Evolutionary conservation across 805 yeast species (phyloP).

Genomic region (Ogataea glucozyma): DNA sequence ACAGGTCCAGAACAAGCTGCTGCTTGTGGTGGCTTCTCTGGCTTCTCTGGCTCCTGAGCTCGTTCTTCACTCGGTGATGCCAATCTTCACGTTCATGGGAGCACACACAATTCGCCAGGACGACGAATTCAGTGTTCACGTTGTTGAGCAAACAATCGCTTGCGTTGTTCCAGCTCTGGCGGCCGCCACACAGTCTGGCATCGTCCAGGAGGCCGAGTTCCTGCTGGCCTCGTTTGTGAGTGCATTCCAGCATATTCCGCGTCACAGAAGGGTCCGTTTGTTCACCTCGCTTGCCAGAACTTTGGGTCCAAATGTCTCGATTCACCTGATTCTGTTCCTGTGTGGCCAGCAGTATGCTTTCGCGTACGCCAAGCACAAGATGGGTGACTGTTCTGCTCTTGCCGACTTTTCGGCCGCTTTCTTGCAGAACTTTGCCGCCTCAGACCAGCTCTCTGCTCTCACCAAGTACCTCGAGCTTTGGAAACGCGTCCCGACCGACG

Average conservation of each 20-base stretch:
- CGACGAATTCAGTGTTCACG: slow-evolving; percentile 91
- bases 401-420: slow-evolving; percentile 74
- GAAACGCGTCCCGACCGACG: slow-evolving; percentile 46
- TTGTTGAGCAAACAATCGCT: slow-evolving; percentile 86
- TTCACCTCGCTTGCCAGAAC: slow-evolving; percentile 78
- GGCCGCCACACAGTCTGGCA: slow-evolving; percentile 42
- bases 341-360: slow-evolving; percentile 77
- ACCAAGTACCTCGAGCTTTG: slow-evolving; percentile 52
- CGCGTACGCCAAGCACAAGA: slow-evolving; percentile 53
- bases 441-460: slow-evolving; percentile 64
- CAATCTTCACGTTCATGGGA: slow-evolving; percentile 99
- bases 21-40: slow-evolving; percentile 81
- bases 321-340: slow-evolving; percentile 73
- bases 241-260: slow-evolving; percentile 93
- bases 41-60: slow-evolving; percentile 90
- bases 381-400: slow-evolving; percentile 64
- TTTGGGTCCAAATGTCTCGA: slow-evolving; percentile 63
- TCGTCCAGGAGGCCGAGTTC: slow-evolving; percentile 73
- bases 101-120: slow-evolving; percentile 96
- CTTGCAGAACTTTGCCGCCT: slow-evolving; percentile 63
- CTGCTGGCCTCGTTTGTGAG: slow-evolving; percentile 86
- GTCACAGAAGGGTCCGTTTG: slow-evolving; percentile 88
- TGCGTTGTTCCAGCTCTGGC: slow-evolving; percentile 91
- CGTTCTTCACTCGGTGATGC: slow-evolving; percentile 95
- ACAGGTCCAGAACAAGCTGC: slow-evolving; percentile 87